Evolutionary conservation across 495 filamentous ascomycete species (phyloP), one percentile per base, ranked within the genome.

Genomic region (Penicillium robsamsonii): DNA sequence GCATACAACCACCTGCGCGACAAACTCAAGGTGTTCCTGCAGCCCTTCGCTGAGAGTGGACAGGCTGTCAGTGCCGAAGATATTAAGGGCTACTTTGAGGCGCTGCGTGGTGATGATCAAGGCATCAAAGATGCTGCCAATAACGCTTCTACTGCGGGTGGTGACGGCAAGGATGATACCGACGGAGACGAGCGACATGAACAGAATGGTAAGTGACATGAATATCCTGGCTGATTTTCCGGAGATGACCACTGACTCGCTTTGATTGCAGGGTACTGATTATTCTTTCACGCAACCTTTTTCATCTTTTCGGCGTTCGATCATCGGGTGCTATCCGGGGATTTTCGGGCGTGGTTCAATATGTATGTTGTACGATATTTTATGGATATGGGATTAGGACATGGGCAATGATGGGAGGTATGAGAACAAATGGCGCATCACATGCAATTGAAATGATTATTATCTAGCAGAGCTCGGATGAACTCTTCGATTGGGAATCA

Each of bases 1-100:
- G 91, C 89, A 12, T 98, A 97, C 70, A 96, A 96, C 62, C 85
- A 94, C 58, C 81, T 98, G 20, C 92, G 93, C 60, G 93, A 97
- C 46, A 92, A 93, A 64, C 84, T 98, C 13, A 97, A 91, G 79
- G 83, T 83, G 4, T 97, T 98, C 67, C 81, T 98, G 55, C 81
- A 88, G 65, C 89, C 96, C 50, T 98, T 96, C 72, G 94, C 94
- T 4, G 93, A 96, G 69, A 91, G 85, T 57, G 92, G 92, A 1
- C 73, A 87, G 70, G 83, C 86, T 3, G 91, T 98, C 12, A 85
- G 88, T 0, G 93, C 91, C 5, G 94, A 97, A 70, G 92, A 97
- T 75, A 92, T 98, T 67, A 97, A 96, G 74, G 84, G 78, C 10
- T 96, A 96, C 73, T 97, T 97, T 81, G 94, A 91, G 53, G 91